Conservation (phyloP, 1,284 basidiomycete genomes). For the Ganoderma sinense region DNA sequence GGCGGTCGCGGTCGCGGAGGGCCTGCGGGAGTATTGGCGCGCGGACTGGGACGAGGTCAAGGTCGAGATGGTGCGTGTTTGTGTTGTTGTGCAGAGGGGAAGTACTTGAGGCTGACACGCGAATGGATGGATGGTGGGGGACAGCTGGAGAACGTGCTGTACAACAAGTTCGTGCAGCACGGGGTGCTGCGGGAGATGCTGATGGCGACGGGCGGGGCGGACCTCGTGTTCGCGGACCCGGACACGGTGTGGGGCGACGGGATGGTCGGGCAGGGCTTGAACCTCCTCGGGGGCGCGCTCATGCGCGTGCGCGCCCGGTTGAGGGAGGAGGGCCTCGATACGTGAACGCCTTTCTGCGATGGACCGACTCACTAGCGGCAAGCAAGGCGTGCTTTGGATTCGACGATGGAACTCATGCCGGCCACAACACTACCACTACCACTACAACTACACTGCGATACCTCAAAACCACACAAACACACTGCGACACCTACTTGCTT, state of each 20-base stretch:
- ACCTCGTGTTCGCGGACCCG: constrained; percentile 57
- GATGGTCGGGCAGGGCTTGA: constrained; percentile 52
- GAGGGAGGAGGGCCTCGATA: constrained; percentile 41
- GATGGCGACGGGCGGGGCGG: constrained; percentile 53
- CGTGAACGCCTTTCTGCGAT: constrained; percentile 5
- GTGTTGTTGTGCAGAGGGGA: background rate
- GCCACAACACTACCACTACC: too few species aligned
- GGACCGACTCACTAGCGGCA: too few species aligned
- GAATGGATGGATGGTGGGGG: constrained; percentile 54
- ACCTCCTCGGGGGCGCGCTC: constrained; percentile 65
- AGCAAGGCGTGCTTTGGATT: too few species aligned
- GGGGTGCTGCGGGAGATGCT: constrained; percentile 53
- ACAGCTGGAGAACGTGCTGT: constrained; percentile 70
- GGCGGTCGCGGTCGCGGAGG: constrained; percentile 56
- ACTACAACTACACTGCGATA: background rate
- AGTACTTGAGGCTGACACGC: too few species aligned
- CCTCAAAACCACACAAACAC: background rate
- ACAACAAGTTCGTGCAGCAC: constrained; percentile 70
- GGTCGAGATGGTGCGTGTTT: constrained; percentile 51
- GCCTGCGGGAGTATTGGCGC: constrained; percentile 47
- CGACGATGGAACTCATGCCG: too few species aligned
- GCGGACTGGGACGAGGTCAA: constrained; percentile 62
- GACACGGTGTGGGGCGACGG: constrained; percentile 70
- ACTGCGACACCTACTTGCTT: background rate
- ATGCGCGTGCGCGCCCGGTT: constrained; percentile 57